phyloP scores from a whole-genome alignment of 2,329 filamentous ascomycete genomes.

The Fusarium napiforme region DNA sequence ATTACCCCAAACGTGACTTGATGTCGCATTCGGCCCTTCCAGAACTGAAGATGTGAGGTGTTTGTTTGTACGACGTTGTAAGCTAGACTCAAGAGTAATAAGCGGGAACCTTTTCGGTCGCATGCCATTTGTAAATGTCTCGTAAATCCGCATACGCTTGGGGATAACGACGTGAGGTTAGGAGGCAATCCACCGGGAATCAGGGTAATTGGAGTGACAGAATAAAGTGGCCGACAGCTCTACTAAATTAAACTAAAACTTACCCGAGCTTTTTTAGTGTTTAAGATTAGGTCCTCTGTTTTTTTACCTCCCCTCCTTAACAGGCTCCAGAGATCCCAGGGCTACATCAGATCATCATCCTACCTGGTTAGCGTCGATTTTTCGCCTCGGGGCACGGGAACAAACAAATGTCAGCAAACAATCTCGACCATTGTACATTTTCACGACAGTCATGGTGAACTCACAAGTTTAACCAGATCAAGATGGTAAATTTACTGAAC shows the following conservation, averaged over 20 bases:
- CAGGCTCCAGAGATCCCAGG: neutral
- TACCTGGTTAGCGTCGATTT: neutral
- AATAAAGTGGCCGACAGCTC: neutral
- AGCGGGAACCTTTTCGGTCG: neutral
- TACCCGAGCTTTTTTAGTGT: neutral
- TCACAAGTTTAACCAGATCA: fast-evolving
- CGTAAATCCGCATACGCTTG: neutral
- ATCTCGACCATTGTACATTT: neutral
- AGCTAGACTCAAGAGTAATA: neutral
- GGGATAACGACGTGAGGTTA: fast-evolving
- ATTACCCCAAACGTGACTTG: constrained; percentile 4
- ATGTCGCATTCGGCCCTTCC: constrained; percentile 17
- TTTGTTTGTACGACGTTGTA: neutral
- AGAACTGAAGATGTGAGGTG: neutral
- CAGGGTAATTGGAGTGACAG: neutral
- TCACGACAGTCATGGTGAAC: neutral
- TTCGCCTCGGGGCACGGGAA: neutral
- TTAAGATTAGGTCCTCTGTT: neutral
- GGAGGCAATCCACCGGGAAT: fast-evolving
- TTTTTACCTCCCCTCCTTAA: neutral
- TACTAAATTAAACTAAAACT: neutral
- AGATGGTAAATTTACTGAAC: fast-evolving
- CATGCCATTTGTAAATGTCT: neutral
- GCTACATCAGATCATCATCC: neutral
- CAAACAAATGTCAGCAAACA: neutral